A percentile compares a stretch with the other conserved stretches of the same genome.
phyloP scores from a whole-genome alignment of 2,329 filamentous ascomycete genomes.

The Phaeosphaeria sp. region DNA sequence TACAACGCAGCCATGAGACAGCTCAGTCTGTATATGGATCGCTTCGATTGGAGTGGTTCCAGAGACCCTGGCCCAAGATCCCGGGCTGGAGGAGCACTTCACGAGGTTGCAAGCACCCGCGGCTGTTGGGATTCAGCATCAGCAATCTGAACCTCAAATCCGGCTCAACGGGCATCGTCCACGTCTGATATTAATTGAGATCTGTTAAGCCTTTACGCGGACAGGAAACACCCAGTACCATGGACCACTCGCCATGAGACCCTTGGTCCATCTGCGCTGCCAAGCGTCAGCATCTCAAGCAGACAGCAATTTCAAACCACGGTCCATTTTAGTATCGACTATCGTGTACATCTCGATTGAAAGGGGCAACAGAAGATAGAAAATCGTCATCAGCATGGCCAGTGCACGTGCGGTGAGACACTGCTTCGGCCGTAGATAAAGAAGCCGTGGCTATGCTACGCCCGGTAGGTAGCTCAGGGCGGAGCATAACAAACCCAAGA shows the following conservation, averaged over 20 bases:
- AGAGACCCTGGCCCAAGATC: neutral
- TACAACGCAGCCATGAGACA: conserved; percentile 6
- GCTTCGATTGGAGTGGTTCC: conserved; percentile 17
- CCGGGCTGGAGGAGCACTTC: neutral
- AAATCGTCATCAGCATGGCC: neutral
- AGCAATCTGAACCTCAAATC: conserved; percentile 24
- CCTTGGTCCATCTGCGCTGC: neutral
- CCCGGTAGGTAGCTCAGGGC: conserved; percentile 14
- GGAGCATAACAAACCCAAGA: conserved; percentile 7
- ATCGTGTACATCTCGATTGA: neutral
- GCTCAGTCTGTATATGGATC: neutral
- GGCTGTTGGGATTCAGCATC: conserved; percentile 24
- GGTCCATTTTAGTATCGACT: neutral
- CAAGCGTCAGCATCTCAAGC: neutral
- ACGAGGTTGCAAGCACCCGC: conserved; percentile 16
- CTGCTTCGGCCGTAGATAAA: conserved; percentile 6
- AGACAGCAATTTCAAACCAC: neutral
- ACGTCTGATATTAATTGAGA: conserved; percentile 1
- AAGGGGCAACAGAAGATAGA: neutral
- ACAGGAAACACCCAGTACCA: neutral
- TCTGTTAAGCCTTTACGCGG: conserved; percentile 9
- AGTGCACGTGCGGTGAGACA: conserved; percentile 8
- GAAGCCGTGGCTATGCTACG: conserved; percentile 17
- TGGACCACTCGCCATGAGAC: neutral
- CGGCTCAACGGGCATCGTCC: conserved; percentile 10